phyloP scores from a whole-genome alignment of 345 rosid genomes.

The Eucalyptus decipiens region DNA sequence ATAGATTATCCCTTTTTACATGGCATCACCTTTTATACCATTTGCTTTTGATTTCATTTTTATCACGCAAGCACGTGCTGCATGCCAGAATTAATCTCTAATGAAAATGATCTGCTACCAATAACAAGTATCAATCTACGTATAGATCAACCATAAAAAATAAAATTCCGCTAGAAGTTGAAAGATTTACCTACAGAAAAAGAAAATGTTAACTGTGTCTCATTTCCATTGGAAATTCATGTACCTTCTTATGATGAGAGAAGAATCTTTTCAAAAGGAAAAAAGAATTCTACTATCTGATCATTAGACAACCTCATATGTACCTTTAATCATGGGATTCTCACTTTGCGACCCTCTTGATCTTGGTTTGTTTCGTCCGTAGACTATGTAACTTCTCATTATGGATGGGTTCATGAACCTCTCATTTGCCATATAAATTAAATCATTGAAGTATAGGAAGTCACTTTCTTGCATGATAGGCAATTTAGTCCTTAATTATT shows the following conservation, averaged over 20 bases:
- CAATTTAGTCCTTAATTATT: not conserved
- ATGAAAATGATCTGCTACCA: not conserved
- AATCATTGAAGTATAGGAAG: not conserved
- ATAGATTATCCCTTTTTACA: not conserved
- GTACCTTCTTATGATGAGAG: not conserved
- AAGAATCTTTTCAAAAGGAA: not conserved
- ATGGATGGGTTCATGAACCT: not conserved
- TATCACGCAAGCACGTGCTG: not conserved
- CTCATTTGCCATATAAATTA: not conserved
- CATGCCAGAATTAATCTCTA: not conserved
- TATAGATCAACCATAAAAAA: not conserved
- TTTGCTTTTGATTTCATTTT: not conserved
- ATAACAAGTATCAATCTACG: not conserved
- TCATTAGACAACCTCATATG: not conserved
- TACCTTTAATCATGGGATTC: not conserved
- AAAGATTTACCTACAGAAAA: not conserved
- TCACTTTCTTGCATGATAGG: not conserved
- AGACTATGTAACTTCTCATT: not conserved
- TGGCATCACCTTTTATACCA: not conserved
- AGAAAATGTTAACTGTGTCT: not conserved
- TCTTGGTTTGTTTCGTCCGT: not conserved
- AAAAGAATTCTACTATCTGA: not conserved
- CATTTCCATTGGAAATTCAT: not conserved
- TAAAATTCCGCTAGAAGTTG: not conserved
- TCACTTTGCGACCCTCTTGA: not conserved